phyloP scores from a whole-genome alignment of 179 eudicot genomes.

The Silene coronaria region DNA sequence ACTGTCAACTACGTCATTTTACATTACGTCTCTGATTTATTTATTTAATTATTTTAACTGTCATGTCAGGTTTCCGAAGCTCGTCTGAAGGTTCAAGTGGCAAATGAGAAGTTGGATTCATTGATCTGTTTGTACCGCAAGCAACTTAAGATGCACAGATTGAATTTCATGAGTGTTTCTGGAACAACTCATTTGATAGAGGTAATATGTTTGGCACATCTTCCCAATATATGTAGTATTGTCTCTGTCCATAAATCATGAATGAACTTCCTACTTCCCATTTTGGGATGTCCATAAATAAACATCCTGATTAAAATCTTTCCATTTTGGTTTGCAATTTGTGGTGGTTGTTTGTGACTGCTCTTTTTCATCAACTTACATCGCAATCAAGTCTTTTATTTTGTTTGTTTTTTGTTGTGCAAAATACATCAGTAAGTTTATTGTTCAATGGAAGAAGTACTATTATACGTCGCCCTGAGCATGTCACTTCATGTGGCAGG shows the following conservation, averaged over 20 bases:
- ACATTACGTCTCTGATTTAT: background rate
- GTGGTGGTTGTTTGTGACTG: too few species aligned
- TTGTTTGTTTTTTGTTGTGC: too few species aligned
- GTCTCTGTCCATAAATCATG: too few species aligned
- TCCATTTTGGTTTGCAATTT: too few species aligned
- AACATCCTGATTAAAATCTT: too few species aligned
- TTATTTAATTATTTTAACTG: background rate
- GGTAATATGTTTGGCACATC: slow-evolving; percentile 37
- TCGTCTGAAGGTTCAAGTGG: slow-evolving; percentile 43
- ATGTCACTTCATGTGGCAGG: background rate
- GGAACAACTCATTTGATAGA: slow-evolving; percentile 83
- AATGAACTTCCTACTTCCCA: too few species aligned
- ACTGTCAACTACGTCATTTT: background rate
- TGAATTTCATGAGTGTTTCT: slow-evolving; percentile 62
- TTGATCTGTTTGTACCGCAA: slow-evolving; percentile 58
- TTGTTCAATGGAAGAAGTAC: too few species aligned
- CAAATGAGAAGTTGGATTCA: slow-evolving; percentile 57
- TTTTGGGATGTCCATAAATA: too few species aligned
- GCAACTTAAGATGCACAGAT: slow-evolving; percentile 53
- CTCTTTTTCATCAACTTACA: too few species aligned
- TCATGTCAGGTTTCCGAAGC: slow-evolving; percentile 50
- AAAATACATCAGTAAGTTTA: too few species aligned
- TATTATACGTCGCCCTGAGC: background rate
- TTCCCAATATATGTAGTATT: background rate
- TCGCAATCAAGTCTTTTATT: too few species aligned